phyloP scores from a whole-genome alignment of 2,329 filamentous ascomycete genomes.

The Botryotinia narcissicola region DNA sequence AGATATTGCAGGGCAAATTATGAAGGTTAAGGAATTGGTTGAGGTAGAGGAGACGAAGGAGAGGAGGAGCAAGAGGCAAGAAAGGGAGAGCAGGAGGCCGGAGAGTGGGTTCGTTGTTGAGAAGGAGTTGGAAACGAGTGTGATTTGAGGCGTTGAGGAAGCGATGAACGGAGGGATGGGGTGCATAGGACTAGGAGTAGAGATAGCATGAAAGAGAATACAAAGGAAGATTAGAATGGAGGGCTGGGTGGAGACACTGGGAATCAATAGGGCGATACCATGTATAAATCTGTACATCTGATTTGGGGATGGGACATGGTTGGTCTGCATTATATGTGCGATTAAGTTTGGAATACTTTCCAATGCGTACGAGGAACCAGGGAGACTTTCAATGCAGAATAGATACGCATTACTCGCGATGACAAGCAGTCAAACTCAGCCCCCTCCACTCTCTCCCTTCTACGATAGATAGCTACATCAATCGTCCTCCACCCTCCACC shows the following conservation, averaged over 20 bases:
- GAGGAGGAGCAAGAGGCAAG: constrained; percentile 56
- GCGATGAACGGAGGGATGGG: background rate
- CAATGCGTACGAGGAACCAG: background rate
- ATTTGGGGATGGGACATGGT: background rate
- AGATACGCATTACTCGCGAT: background rate
- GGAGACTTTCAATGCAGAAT: background rate
- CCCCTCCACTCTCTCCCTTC: too few relatives aligned
- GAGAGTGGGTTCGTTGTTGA: constrained; percentile 69
- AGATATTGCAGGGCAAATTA: constrained; percentile 68
- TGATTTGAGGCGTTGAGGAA: background rate
- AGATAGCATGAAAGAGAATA: background rate
- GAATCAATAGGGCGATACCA: background rate
- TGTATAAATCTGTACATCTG: background rate
- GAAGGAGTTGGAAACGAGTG: constrained; percentile 37
- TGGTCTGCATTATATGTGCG: background rate
- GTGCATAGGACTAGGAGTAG: background rate
- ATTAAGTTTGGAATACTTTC: background rate
- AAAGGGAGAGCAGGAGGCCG: constrained; percentile 60
- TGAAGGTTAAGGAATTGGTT: constrained; percentile 73
- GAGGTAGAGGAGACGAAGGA: constrained; percentile 65
- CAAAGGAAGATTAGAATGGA: background rate
- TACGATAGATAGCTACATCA: background rate
- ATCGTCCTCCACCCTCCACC: background rate
- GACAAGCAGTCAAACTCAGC: background rate
- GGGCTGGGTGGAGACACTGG: too few relatives aligned